Evolutionary conservation across 805 yeast species (phyloP), one percentile per base, ranked within the genome.

Genomic region (Lachancea kluyveri): DNA sequence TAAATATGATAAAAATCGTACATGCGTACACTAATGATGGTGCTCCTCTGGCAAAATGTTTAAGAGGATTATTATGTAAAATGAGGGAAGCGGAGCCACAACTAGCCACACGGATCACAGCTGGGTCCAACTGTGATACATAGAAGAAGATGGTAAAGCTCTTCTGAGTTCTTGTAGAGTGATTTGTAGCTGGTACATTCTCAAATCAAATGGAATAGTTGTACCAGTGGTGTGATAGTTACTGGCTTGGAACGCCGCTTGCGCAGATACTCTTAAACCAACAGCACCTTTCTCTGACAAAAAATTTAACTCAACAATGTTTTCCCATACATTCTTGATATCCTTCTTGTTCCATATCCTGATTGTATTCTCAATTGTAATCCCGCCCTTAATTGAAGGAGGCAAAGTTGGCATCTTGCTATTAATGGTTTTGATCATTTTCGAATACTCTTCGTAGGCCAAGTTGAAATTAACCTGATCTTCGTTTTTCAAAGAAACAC

Each of bases 271-370:
- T 30, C 60, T 62, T 26, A 60, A 53, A 6, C 69, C 66, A 3
- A 67, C 52, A 5, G 67, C 67, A 16, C 65, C 55, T 21, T 60
- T 62, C 33, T 70, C 76, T 4, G 67, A 45, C 8, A 83, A 46
- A 5, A 84, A 50, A 2, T 80, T 79, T 17, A 67, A 43, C n/a
- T 60, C 60, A 41, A 71, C 72, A 19, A 87, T 52, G 2, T 70
- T 61, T 42, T 83, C 92, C 96, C 96, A 87, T 21, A 83, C 72
- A 23, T 72, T 72, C 28, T 72, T 67, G 41, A 86, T 67, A 17
- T 78, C 72, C 20, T 64, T 70, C 35, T 75, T 64, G 4, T 76
- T 60, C 85, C 88, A 77, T 5, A 72, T 49, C 44, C 79, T 75
- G 39, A 65, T 41, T 20, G 60, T 48, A 30, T 56, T 55, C 26